Base-by-base conservation (phyloP, 2,329 filamentous ascomycete species). In the Scolecobasidium constrictum region DNA sequence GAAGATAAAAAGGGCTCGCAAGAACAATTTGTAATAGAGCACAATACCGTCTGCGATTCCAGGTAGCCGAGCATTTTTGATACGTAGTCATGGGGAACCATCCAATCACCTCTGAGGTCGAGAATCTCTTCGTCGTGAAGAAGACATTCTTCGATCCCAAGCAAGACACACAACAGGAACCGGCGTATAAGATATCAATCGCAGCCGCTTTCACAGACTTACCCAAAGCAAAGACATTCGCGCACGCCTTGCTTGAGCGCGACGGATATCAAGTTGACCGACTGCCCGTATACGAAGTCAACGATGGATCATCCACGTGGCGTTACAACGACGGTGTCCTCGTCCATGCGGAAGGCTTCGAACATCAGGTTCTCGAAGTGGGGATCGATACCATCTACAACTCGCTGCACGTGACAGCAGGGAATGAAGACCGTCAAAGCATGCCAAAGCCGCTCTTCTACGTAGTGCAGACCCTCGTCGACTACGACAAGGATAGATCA, bases 51-150 rank as follows among this genome's bases (percentile, higher is more conserved):
- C n/a, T n/a, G n/a, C n/a, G n/a, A n/a, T n/a, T n/a, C n/a, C n/a
- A n/a, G n/a, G n/a, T n/a, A n/a, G n/a, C n/a, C n/a, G n/a, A n/a
- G n/a, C n/a, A n/a, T n/a, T n/a, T n/a, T n/a, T n/a, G n/a, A n/a
- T n/a, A n/a, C n/a, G n/a, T n/a, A n/a, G n/a, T n/a, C n/a, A n/a
- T n/a, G n/a, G n/a, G n/a, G n/a, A n/a, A n/a, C n/a, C n/a, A n/a
- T n/a, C n/a, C n/a, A n/a, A n/a, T n/a, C n/a, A n/a, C n/a, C n/a
- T n/a, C n/a, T n/a, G n/a, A n/a, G n/a, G n/a, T n/a, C n/a, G n/a
- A n/a, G n/a, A 31, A n/a, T 31, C 26, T 31, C 26, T 31, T 31
- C 26, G 26, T 31, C n/a, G 26, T 31, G 26, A 31, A 31, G 26
- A 7, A n/a, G 9, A 31, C 26, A n/a, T 31, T 31, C 26, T 31